phyloP scores from a whole-genome alignment of 2,329 filamentous ascomycete species.

The Nemania abortiva region DNA sequence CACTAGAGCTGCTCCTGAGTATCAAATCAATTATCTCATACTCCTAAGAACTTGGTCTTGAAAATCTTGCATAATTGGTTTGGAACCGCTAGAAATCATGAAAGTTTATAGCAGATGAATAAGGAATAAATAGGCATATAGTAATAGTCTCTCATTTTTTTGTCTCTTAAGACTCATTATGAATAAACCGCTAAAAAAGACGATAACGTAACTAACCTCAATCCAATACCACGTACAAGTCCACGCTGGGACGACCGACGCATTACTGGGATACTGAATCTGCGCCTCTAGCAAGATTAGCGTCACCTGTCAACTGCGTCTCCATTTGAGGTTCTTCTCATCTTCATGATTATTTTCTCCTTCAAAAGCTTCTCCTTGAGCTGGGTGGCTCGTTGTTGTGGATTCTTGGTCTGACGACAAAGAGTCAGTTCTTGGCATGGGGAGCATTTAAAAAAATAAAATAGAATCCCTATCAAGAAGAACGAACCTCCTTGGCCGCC shows the following conservation, averaged over 20 bases:
- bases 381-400: conserved; percentile 59
- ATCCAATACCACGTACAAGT: conserved; percentile 36
- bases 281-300: conserved; percentile 60
- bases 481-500: conserved; percentile 59
- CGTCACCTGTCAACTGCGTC: conserved; percentile 56
- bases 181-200: conserved; percentile 25
- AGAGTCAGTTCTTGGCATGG: conserved; percentile 53
- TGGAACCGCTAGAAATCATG: background rate
- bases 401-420: conserved; percentile 53
- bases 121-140: background rate
- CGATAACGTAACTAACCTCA: conserved; percentile 44
- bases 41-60: background rate
- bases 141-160: conserved; percentile 4
- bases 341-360: conserved; percentile 68
- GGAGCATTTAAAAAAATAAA: conserved; percentile 32
- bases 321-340: conserved; percentile 63
- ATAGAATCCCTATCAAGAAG: conserved; percentile 50
- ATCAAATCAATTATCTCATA: background rate
- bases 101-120: background rate
- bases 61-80: background rate
- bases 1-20: background rate
- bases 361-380: conserved; percentile 64
- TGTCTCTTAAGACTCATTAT: conserved; percentile 16
- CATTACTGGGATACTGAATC: conserved; percentile 42
- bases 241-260: conserved; percentile 29